Base-by-base conservation (phyloP, 1,139 yeast genomes). In the Saccharomycopsis hybrid region DNA sequence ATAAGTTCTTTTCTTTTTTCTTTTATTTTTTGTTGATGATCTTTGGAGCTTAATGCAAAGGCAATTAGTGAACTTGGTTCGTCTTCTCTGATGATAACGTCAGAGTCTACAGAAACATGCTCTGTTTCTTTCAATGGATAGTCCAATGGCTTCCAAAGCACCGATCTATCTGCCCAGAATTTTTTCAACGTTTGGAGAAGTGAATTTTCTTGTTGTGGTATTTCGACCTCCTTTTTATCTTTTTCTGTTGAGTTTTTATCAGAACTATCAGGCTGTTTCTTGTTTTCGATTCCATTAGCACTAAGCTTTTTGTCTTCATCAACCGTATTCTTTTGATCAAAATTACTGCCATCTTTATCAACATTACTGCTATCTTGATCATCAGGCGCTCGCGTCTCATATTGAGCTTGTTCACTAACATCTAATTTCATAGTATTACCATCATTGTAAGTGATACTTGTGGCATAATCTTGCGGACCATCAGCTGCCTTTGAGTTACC, bases 81-180 rank as follows among this genome's bases (percentile, higher is more conserved):
- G 65, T 89, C 97, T 61, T 94, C 99, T 48, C 98, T 72, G 4
- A 92, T 95, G 55, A 94, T 85, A 18, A 94, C 95, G 64, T 88
- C 90, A 4, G 95, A 86, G 62, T 94, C 97, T 7, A 89, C 89
- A 70, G 92, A 92, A 4, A 94, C 80, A 64, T 94, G 98, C 61
- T 94, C 97, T 1, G 84, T 77, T 0, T 86, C 73, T 27, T 76
- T 75, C 40, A 90, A 71, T 0, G 97, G 97, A 64, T 89, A 90
- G 25, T 79, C 84, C 40, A 94, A 69, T 0, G 97, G 95, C 57
- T 86, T 89, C 98, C 98, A 94, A 27, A 94, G 76, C 2, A 96
- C 85, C 1, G 97, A 86, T 59, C 98, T 70, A 66, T 94, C 98
- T 1, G 97, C 97, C 98, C 98, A 92, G 66, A 92, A 90, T 60